Evolutionary conservation across 345 rosid species (phyloP).

Genomic region (Eucalyptus lansdowneana): DNA sequence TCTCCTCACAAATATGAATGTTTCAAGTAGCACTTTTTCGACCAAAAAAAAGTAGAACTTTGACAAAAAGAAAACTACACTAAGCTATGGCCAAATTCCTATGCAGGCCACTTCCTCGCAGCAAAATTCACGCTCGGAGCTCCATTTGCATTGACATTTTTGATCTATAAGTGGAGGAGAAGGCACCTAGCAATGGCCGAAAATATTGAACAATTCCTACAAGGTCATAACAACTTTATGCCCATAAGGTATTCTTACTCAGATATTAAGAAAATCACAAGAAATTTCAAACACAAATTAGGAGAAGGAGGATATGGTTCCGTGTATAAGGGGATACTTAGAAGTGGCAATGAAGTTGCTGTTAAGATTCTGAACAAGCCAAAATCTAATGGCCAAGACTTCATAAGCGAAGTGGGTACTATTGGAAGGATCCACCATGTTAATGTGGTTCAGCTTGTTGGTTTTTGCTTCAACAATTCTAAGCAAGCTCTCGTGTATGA

Average conservation of each 20-base stretch:
- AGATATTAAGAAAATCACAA: neutral
- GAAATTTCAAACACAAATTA: neutral
- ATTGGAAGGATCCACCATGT: neutral
- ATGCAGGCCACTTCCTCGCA: neutral
- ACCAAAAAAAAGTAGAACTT: neutral
- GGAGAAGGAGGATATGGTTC: neutral
- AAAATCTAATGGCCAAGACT: neutral
- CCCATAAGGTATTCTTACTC: neutral
- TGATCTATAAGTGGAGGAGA: neutral
- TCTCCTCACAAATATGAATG: too few relatives aligned
- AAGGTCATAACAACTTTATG: neutral
- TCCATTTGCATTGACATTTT: neutral
- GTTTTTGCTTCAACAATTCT: neutral
- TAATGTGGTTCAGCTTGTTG: neutral
- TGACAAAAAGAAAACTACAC: neutral
- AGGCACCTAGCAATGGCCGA: neutral
- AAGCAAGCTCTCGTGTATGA: neutral
- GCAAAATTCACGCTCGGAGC: neutral
- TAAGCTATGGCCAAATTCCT: neutral
- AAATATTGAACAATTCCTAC: neutral
- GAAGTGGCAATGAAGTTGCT: neutral
- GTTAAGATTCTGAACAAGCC: neutral
- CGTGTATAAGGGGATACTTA: neutral
- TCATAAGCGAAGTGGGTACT: neutral
- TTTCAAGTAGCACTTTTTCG: too few relatives aligned